Evolutionary conservation across 306 rosid species (phyloP).

Genomic region (Acacia confusa): DNA sequence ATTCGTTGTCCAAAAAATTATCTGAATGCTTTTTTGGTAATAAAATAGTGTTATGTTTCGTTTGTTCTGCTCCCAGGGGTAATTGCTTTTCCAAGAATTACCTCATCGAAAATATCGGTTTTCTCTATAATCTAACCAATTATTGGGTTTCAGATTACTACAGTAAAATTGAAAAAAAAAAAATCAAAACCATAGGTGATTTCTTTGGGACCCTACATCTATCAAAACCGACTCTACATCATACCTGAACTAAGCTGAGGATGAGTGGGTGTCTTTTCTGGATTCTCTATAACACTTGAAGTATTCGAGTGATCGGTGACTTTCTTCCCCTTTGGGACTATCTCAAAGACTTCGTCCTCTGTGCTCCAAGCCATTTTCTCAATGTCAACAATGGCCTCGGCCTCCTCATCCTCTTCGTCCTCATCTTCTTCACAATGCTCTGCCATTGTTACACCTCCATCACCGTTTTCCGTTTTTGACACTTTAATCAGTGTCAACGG

Average conservation of each 20-base stretch:
- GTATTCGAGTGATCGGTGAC: slow-evolving; percentile 8
- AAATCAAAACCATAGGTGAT: not conserved
- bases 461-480: slow-evolving; percentile 23
- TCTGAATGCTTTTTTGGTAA: not conserved
- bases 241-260: slow-evolving; percentile 36
- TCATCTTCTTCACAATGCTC: slow-evolving; percentile 5
- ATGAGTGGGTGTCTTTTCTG: not conserved
- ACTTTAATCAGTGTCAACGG: slow-evolving; percentile 40
- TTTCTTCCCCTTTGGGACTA: not conserved
- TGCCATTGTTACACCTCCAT: slow-evolving; percentile 12
- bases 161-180: not conserved
- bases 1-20: not conserved
- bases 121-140: not conserved
- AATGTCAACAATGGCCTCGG: slow-evolving; percentile 34
- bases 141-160: not conserved
- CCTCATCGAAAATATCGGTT: not conserved
- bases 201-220: not conserved
- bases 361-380: slow-evolving; percentile 47
- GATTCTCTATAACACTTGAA: slow-evolving; percentile 8
- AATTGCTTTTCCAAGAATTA: not conserved
- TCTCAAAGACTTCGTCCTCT: slow-evolving; percentile 35
- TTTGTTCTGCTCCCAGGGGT: not conserved
- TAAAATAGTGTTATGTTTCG: not conserved
- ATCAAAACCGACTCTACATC: too few relatives aligned
- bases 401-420: slow-evolving; percentile 29